These are phyloP conservation scores for Petrea volubilis DNA, from an alignment of 257 asterid species.

Conservation along the genomic window DNA sequence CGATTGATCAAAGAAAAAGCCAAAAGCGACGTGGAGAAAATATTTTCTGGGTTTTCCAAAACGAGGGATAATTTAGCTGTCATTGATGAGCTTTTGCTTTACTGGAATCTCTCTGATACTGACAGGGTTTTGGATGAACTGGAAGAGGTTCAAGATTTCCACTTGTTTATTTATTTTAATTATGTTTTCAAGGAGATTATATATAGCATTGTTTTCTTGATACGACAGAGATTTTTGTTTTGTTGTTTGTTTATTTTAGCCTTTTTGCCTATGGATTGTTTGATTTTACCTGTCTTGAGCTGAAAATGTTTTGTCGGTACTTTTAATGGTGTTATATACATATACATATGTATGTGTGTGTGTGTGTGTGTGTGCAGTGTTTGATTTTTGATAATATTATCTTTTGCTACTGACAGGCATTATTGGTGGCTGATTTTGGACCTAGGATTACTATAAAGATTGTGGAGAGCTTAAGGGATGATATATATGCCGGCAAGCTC, in stretches of 20 bases:
- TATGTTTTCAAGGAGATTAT: background rate
- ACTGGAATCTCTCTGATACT: slow-evolving; percentile 94
- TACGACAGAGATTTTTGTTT: background rate
- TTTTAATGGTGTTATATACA: too few relatives aligned
- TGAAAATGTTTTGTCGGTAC: too few relatives aligned
- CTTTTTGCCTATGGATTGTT: background rate
- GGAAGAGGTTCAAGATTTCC: slow-evolving; percentile 70
- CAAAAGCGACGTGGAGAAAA: slow-evolving; percentile 83
- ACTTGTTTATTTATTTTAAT: background rate
- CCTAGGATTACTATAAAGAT: slow-evolving; percentile 88
- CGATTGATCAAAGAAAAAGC: slow-evolving; percentile 92
- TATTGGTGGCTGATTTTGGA: slow-evolving; percentile 93
- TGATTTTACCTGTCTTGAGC: background rate
- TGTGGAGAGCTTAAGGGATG: slow-evolving; percentile 90
- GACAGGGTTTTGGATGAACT: slow-evolving; percentile 87
- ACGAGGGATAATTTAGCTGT: slow-evolving; percentile 91
- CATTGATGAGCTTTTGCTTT: slow-evolving; percentile 83
- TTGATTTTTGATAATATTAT: background rate
- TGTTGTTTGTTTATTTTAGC: background rate
- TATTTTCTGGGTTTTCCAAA: slow-evolving; percentile 87
- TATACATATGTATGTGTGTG: background rate
- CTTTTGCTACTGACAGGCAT: slow-evolving; percentile 42
- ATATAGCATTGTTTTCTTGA: background rate
- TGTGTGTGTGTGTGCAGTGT: background rate
- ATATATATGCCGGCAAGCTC: slow-evolving; percentile 87